Conservation (phyloP, 1,139 yeast species). For the Yamadazyma buinensis region DNA sequence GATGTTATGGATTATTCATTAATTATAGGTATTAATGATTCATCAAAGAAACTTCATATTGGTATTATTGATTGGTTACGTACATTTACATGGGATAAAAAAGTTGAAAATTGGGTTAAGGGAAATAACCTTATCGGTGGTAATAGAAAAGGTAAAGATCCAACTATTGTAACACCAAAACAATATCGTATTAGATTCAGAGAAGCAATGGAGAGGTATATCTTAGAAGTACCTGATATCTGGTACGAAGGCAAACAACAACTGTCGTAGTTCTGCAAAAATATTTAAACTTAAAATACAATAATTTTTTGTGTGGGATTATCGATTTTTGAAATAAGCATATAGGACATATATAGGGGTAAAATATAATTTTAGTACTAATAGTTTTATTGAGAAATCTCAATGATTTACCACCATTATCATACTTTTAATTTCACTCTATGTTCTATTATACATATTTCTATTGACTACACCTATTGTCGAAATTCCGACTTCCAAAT, state of each 20-base stretch:
- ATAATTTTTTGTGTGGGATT: too few species aligned
- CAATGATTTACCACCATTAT: too few species aligned
- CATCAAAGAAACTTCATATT: slow-evolving; percentile 65
- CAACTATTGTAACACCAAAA: slow-evolving; percentile 95
- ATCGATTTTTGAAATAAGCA: too few species aligned
- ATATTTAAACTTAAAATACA: too few species aligned
- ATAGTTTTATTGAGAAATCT: too few species aligned
- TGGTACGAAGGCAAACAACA: slow-evolving; percentile 50
- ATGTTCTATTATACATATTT: too few species aligned
- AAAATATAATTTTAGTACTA: too few species aligned
- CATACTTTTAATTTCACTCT: too few species aligned
- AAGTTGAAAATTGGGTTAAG: slow-evolving; percentile 97
- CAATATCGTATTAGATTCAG: slow-evolving; percentile 91
- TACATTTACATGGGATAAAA: slow-evolving; percentile 98
- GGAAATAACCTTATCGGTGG: slow-evolving; percentile 82
- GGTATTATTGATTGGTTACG: slow-evolving; percentile 96
- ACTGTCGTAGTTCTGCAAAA: too few species aligned
- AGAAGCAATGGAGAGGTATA: slow-evolving; percentile 97
- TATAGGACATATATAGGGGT: too few species aligned
- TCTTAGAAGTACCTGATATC: slow-evolving; percentile 89
- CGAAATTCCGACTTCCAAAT: too few species aligned
- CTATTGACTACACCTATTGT: too few species aligned
- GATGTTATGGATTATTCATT: slow-evolving; percentile 98
- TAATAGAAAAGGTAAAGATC: slow-evolving; percentile 80
- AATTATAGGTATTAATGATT: slow-evolving; percentile 80